Percentiles rank a stretch among this genome's conserved stretches.
Conservation (phyloP, 176 grass and related monocot genomes). For the Oryza coarctata region DNA sequence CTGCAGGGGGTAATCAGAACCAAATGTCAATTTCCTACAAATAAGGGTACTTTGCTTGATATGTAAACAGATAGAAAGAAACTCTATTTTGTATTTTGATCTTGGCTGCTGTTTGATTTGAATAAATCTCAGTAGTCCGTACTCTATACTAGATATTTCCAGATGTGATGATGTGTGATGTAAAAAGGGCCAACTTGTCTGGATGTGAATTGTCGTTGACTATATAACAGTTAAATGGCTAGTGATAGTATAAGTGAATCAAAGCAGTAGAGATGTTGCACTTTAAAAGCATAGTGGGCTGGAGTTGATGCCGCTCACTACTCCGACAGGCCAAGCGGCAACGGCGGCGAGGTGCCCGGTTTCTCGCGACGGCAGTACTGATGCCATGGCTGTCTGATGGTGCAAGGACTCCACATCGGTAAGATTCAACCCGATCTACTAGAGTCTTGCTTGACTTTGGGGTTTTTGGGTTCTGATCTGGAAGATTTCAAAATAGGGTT, state of each 20-base stretch:
- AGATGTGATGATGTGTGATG: neutral
- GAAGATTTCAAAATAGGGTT: too few species aligned
- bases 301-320: too few species aligned
- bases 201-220: neutral
- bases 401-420: too few species aligned
- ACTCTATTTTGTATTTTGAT: neutral
- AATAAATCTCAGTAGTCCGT: neutral
- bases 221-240: neutral
- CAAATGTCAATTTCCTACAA: neutral
- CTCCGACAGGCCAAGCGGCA: too few species aligned
- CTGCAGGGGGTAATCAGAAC: too few species aligned
- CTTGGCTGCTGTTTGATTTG: neutral
- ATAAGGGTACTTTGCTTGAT: neutral
- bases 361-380: too few species aligned
- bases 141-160: neutral
- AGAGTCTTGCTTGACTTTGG: too few species aligned
- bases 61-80: neutral
- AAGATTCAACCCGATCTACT: too few species aligned
- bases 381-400: too few species aligned
- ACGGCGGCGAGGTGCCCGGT: too few species aligned
- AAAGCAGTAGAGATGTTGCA: neutral
- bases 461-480: too few species aligned
- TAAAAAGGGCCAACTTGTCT: neutral
- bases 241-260: neutral
- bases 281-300: neutral